phyloP scores from a whole-genome alignment of 2,329 filamentous ascomycete genomes.

The Colletotrichum sp. region DNA sequence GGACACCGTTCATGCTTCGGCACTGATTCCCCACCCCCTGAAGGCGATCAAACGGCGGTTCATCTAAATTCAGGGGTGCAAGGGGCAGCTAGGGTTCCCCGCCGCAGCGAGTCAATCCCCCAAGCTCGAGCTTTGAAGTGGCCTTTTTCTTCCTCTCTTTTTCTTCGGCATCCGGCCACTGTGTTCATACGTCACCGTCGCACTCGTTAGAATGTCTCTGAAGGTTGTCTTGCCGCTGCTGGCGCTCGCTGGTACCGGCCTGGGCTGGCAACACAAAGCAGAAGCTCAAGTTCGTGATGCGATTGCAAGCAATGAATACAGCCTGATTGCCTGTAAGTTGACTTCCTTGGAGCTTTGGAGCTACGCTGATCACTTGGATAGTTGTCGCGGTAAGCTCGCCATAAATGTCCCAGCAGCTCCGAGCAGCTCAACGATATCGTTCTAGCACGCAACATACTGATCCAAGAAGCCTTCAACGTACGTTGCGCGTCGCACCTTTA shows the following conservation, averaged over 20 bases:
- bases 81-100: conserved; percentile 3
- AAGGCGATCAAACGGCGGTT: conserved; percentile 10
- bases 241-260: background rate
- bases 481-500: background rate
- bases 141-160: background rate
- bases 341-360: background rate
- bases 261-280: conserved; percentile 11
- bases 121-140: background rate
- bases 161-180: background rate
- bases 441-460: background rate
- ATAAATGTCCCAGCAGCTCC: background rate
- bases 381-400: conserved; percentile 10
- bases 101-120: conserved; percentile 5
- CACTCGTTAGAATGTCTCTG: background rate
- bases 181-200: background rate
- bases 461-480: background rate
- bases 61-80: conserved; percentile 9
- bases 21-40: background rate
- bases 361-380: background rate
- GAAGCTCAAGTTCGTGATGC: conserved; percentile 1
- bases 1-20: background rate
- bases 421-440: background rate
- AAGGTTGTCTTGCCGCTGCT: conserved; percentile 11
- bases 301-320: conserved; percentile 23
- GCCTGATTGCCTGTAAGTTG: conserved; percentile 37